These are phyloP conservation scores for Hamiltosporidium tvaerminnensis DNA, from an alignment of 371 early-diverging fungal species.

Conservation along the genomic window DNA sequence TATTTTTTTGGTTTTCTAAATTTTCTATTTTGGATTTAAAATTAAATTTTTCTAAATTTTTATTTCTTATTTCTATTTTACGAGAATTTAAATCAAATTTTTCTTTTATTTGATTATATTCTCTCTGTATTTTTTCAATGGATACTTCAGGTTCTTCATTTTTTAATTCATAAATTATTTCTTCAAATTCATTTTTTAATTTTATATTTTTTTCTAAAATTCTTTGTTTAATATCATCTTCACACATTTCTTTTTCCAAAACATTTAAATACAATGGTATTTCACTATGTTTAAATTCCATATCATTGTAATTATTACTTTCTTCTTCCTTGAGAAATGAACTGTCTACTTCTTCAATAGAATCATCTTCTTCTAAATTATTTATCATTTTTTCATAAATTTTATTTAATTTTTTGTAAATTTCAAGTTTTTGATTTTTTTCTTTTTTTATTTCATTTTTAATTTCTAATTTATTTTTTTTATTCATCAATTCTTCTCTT, in stretches of 20 bases:
- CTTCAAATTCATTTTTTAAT: slow-evolving; percentile 28
- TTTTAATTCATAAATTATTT: slow-evolving; percentile 13
- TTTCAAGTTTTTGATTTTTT: slow-evolving; percentile 3
- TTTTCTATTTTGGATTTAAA: not conserved
- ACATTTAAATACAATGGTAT: too few relatives aligned
- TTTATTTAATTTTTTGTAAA: not conserved
- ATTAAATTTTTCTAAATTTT: not conserved
- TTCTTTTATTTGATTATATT: too few relatives aligned
- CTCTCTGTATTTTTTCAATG: too few relatives aligned
- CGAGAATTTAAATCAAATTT: not conserved
- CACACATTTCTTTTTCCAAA: too few relatives aligned
- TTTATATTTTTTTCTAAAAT: slow-evolving; percentile 24
- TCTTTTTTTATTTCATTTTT: slow-evolving; percentile 6
- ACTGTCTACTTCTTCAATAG: too few relatives aligned
- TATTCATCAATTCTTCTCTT: slow-evolving; percentile 8
- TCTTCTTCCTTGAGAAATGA: too few relatives aligned
- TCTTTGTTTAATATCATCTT: slow-evolving; percentile 3
- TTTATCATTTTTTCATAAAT: too few relatives aligned
- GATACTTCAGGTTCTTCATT: slow-evolving; percentile 23
- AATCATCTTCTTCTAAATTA: too few relatives aligned
- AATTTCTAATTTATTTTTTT: slow-evolving; percentile 3
- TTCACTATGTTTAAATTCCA: too few relatives aligned
- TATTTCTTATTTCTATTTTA: not conserved
- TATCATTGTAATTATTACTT: too few relatives aligned
- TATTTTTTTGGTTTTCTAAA: not conserved